Base-by-base conservation (phyloP, 108 stramenopile species). In the Cyclotella baltica region DNA sequence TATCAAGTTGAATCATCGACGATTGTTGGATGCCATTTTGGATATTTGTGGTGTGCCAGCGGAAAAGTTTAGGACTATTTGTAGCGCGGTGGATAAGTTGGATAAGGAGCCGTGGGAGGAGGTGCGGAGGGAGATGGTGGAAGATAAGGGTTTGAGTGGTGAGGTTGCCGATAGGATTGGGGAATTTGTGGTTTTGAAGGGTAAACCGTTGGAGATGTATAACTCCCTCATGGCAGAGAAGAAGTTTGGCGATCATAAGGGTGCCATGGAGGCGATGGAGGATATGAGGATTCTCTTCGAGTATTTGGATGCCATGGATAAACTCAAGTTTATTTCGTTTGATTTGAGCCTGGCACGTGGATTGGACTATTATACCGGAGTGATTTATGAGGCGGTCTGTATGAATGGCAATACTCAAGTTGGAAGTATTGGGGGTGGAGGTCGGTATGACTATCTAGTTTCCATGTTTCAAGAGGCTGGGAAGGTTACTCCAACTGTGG, bases 291-390 rank as follows among this genome's bases (percentile, higher is more conserved):
- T 94, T 40, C 87, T 94, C 22, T 97, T 97, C 85, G 88, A 86
- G 29, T 97, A 94, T 74, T 82, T 96, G 52, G 93, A 96, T 56
- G 89, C 92, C 58, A 95, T 96, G 92, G 93, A 85, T 48, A 85
- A 83, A 16, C 90, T 96, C 30, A 20, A 76, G 23, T 82, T 81
- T 67, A 77, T 84, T 48, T 90, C 89, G 0, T 96, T 97, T 58
- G 97, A 97, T 50, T 80, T 97, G 43, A 89, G 89, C 65, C 79
- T 97, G 56, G 97, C 97, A 9, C 87, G 97, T 9, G 97, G 97
- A 16, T 85, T 97, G 48, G 95, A 95, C 75, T 97, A 97, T 91
- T 97, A 97, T 78, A 97, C 96, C 22, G 97, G 97, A 28, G 86
- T 96, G 40, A 97, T 97, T 81, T 97, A 97, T 79, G 97, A 97